Evolutionary conservation across 1,284 basidiomycete genomes (phyloP), one percentile per base, ranked within the genome.

Genomic region (Moesziomyces sp.): DNA sequence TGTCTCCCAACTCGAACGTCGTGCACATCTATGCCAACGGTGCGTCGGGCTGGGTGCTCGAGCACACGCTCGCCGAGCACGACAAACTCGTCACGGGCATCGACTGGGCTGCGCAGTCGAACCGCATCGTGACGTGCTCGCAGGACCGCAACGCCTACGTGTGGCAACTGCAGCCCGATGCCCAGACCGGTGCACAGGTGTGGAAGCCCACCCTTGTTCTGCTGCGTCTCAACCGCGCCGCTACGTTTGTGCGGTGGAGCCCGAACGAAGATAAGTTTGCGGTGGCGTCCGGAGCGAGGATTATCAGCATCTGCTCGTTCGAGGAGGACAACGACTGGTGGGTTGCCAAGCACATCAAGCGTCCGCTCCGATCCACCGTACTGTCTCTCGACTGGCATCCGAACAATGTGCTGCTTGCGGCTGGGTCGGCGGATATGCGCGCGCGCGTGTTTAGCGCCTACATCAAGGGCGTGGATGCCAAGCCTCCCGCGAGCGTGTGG

Each of bases 121-220:
- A 99, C 86, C 91, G 93, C 28, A 95, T 99, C 86, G 97, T 99
- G 35, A 98, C 96, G 13, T 94, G 94, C 78, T 95, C 96, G 26
- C 96, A 99, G 85, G 97, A 99, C 84, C 88, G 97, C 52, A 99
- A 99, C 84, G 97, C 97, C 14, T 99, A 99, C 84, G 97, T 99
- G 30, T 99, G 97, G 97, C 91, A 92, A 58, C 90, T 92, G 77
- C 90, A 89, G 16, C 87, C 88, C 23, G 90, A 93, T 77, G 88
- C 91, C 5, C 87, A 88, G 64, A 91, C 91, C 0, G 66, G 66
- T n/a, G 67, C 54, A 42, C 84, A 88, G 51, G 83, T 89, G 55
- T 99, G 97, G 97, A 96, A 96, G 86, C 97, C 97, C 3, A 97
- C 95, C 0, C 88, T 99, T n/a, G 97, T 99, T 14, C 85, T 99